Evolutionary conservation across 208 protist genomes (phyloP).

Genomic region (Eutreptiella sp.): DNA sequence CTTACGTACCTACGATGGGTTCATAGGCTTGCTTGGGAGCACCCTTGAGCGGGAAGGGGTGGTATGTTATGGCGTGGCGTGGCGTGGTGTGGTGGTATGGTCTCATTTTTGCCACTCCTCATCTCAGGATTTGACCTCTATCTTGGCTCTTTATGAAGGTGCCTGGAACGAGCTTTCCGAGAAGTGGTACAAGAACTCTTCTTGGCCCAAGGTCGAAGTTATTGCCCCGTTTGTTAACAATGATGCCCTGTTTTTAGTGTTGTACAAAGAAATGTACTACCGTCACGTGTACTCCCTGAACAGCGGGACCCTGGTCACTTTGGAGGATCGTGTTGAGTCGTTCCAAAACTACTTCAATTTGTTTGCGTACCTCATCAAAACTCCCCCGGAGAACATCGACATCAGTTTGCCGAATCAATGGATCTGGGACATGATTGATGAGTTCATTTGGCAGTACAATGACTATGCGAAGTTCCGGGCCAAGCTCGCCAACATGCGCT

Average conservation of each 20-base stretch:
- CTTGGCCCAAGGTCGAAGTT: conserved; percentile 39
- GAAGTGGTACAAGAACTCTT: conserved; percentile 38
- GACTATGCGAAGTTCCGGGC: conserved; percentile 47
- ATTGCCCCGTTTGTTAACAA: conserved; percentile 35
- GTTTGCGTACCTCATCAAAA: conserved; percentile 53
- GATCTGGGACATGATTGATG: conserved; percentile 80
- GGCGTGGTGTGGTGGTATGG: no score
- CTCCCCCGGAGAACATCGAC: conserved; percentile 5
- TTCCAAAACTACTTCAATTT: conserved; percentile 64
- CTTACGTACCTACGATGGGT: no score
- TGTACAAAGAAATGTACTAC: conserved; percentile 70
- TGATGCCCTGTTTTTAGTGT: conserved; percentile 40
- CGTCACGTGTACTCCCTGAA: conserved; percentile 56
- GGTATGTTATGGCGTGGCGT: no score
- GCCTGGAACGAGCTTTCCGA: conserved; percentile 39
- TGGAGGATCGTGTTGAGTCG: conserved; percentile 47
- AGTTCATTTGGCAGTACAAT: conserved; percentile 79
- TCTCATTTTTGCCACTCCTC: no score
- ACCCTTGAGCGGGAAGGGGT: no score
- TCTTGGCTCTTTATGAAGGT: no score
- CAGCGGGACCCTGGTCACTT: neutral
- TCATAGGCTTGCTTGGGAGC: no score
- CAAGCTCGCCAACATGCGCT: conserved; percentile 11
- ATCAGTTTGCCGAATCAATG: conserved; percentile 61
- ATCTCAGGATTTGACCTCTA: no score